These are phyloP conservation scores for Pleurostoma richardsiae DNA, from an alignment of 2,329 filamentous ascomycete genomes.

Conservation along the genomic window DNA sequence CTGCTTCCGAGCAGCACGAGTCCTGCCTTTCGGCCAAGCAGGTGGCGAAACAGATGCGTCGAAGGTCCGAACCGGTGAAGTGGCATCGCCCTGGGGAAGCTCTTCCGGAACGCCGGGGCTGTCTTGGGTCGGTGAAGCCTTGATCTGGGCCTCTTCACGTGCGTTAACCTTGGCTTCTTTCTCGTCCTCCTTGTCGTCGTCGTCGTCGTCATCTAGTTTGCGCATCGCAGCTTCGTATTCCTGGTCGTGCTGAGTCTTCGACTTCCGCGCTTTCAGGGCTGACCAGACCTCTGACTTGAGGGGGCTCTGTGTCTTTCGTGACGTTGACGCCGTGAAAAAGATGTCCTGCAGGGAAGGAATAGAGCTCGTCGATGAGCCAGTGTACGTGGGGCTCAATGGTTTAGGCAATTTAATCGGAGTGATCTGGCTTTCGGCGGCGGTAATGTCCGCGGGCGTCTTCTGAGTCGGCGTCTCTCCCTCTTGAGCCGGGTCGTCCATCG, in stretches of 20 bases:
- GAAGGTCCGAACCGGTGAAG: conserved; percentile 1
- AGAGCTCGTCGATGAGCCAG: conserved; percentile 5
- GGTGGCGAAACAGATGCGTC: conserved; percentile 6
- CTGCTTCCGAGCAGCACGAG: background rate
- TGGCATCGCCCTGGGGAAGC: conserved; percentile 1
- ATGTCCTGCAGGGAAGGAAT: conserved; percentile 30
- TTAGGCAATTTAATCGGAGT: too few relatives aligned
- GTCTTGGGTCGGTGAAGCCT: background rate
- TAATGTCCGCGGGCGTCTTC: too few relatives aligned
- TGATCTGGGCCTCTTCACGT: conserved; percentile 11
- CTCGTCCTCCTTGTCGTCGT: conserved; percentile 16
- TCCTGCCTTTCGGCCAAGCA: background rate
- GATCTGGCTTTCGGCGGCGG: too few relatives aligned
- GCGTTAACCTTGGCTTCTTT: conserved; percentile 1
- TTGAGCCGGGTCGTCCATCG: conserved; percentile 2
- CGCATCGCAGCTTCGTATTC: conserved; percentile 41
- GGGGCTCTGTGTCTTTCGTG: too few relatives aligned
- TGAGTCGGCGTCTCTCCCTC: conserved; percentile 3
- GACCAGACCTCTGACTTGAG: conserved; percentile 18
- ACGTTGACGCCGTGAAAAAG: conserved; percentile 29
- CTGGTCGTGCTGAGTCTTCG: conserved; percentile 18
- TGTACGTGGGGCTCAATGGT: too few relatives aligned
- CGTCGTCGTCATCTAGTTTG: conserved; percentile 26
- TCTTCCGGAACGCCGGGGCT: too few relatives aligned
- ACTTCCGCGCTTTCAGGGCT: conserved; percentile 16